phyloP scores from a whole-genome alignment of 2,329 filamentous ascomycete species.

The Lasiodiplodia sp. region DNA sequence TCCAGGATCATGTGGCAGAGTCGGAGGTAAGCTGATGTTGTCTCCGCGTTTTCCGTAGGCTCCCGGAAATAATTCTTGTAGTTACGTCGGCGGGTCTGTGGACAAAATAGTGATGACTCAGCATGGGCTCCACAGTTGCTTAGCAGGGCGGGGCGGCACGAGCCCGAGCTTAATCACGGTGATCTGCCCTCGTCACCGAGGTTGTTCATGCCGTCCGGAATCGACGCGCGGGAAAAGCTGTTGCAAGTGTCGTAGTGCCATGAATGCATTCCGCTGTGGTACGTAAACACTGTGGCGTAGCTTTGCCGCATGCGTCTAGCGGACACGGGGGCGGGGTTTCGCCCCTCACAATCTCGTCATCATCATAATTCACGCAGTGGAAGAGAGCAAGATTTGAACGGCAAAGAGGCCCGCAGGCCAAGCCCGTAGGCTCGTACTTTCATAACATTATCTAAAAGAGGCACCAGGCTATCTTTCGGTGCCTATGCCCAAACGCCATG shows the following conservation, averaged over 20 bases:
- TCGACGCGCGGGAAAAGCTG: neutral
- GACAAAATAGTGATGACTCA: neutral
- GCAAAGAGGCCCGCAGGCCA: conserved; percentile 12
- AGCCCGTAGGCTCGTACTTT: conserved; percentile 24
- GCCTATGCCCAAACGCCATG: conserved; percentile 26
- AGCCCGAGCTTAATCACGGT: conserved; percentile 14
- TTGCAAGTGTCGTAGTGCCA: neutral
- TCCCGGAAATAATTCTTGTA: neutral
- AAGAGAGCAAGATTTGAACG: neutral
- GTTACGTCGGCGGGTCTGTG: neutral
- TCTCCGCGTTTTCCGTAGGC: neutral
- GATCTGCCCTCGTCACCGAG: conserved; percentile 16
- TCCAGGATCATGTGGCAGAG: neutral
- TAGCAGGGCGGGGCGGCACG: conserved; percentile 17
- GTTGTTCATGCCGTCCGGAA: neutral
- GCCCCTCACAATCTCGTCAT: neutral
- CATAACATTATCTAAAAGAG: conserved; percentile 21
- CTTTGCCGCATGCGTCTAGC: neutral
- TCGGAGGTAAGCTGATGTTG: neutral
- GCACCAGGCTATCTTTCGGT: conserved; percentile 13
- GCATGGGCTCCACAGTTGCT: conserved; percentile 10
- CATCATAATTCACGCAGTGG: neutral
- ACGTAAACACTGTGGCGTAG: neutral
- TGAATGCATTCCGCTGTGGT: neutral
- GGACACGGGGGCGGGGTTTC: neutral